Evolutionary conservation across 495 filamentous ascomycete genomes (phyloP), one percentile per base, ranked within the genome.

Genomic region (Pyrenula aspistea): DNA sequence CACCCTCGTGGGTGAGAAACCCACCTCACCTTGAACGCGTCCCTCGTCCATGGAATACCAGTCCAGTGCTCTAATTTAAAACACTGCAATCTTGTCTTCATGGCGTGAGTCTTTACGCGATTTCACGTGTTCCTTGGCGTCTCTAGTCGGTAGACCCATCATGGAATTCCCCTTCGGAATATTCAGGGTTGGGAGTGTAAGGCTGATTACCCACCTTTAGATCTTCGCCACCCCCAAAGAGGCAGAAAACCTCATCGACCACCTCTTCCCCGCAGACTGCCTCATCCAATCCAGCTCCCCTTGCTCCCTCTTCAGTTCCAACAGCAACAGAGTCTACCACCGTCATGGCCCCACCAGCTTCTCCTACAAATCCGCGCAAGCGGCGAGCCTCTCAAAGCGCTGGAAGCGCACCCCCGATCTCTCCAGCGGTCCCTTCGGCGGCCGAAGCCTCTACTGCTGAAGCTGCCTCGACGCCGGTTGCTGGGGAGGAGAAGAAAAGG

Each of bases 401-500:
- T 47, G 64, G 68, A 42, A 57, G 69, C 11, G 59, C 31, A 49
- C 51, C 61, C 31, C 53, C 68, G 42, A 68, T 69, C 61, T 70
- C 74, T 63, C 60, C 67, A 31, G 56, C 66, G 3, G 62, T 62
- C 23, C 60, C 62, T 51, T 60, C 63, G 23, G 63, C 67, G 12
- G 56, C 62, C 21, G 64, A 63, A 21, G 42, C 61, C 25, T 64
- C 64, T 22, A 63, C 62, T 22, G 56, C 63, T 48, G 73, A 67
- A 49, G 58, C 67, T n/a, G 58, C 60, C 19, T 59, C 59, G 22
- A 60, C 68, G 22, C 52, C 71, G 12, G 66, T 67, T 25, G 57
- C 69, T 25, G 59, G 72, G 21, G 68, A 75, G 56, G 69, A 76
- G 10, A 80, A 85, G 1, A 84, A 86, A 0, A 81, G 82, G 52